phyloP scores from a whole-genome alignment of 179 eudicot genomes.

The Corrigiola litoralis region DNA sequence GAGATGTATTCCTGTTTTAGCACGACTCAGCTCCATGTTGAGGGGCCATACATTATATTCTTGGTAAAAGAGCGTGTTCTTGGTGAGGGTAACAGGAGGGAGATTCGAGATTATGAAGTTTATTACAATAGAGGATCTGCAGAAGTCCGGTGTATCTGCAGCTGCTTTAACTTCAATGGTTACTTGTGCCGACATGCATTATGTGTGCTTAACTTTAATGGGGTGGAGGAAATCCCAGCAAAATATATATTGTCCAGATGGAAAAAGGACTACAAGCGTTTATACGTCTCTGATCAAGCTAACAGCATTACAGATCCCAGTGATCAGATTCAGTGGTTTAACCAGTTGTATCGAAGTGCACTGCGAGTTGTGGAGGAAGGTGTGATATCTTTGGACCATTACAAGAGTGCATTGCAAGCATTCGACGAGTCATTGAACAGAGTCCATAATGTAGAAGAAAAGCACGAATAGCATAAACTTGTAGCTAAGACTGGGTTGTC shows the following conservation, averaged over 20 bases:
- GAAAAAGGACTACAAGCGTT: conserved; percentile 61
- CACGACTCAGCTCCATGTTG: conserved; percentile 55
- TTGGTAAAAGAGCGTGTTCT: conserved; percentile 35
- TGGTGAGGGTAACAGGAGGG: conserved; percentile 32
- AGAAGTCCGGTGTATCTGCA: conserved; percentile 34
- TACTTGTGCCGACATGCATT: conserved; percentile 38
- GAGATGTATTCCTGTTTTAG: conserved; percentile 60
- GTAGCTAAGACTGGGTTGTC: neutral
- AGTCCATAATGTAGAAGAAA: conserved; percentile 51
- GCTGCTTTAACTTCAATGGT: conserved; percentile 42
- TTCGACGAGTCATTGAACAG: conserved; percentile 52
- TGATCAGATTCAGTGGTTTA: conserved; percentile 39
- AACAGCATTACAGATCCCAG: conserved; percentile 28
- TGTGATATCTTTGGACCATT: conserved; percentile 56
- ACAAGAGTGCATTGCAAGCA: conserved; percentile 51
- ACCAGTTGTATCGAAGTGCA: conserved; percentile 54
- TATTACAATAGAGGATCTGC: conserved; percentile 29
- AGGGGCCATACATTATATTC: conserved; percentile 51
- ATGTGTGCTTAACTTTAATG: conserved; percentile 39
- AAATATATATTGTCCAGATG: conserved; percentile 37
- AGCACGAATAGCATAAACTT: conserved; percentile 23
- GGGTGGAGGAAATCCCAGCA: conserved; percentile 37
- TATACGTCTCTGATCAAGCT: conserved; percentile 31
- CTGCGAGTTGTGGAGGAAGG: conserved; percentile 73
- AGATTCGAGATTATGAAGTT: conserved; percentile 40